Percentiles rank a stretch among this genome's conserved stretches.
phyloP scores from a whole-genome alignment of 2,329 filamentous ascomycete genomes.

The Cladosporium halotolerans region DNA sequence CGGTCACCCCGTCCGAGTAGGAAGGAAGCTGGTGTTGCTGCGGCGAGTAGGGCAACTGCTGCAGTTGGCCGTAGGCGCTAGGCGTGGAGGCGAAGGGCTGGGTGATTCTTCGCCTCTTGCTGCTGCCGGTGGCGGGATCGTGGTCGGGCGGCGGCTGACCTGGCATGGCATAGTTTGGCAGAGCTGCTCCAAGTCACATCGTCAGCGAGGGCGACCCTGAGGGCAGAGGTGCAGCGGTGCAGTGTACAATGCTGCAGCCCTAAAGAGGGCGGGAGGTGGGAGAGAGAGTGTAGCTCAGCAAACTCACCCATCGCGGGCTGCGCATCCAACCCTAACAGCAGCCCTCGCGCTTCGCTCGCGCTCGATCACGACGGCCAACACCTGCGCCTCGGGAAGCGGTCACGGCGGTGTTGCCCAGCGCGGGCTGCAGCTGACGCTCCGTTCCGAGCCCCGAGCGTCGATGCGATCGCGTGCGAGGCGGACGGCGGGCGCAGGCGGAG shows the following conservation, averaged over 20 bases:
- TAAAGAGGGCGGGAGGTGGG: background rate
- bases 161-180: slow-evolving; percentile 6
- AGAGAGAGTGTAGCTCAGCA: background rate
- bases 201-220: background rate
- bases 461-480: too few species aligned
- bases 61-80: background rate
- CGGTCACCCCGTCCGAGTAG: background rate
- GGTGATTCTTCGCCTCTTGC: slow-evolving; percentile 6
- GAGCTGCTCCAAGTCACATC: slow-evolving; percentile 6
- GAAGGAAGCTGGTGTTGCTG: background rate
- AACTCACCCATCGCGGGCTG: background rate
- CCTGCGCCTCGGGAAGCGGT: background rate
- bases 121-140: background rate
- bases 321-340: background rate
- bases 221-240: background rate
- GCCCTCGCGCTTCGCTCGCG: background rate
- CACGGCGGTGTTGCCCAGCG: background rate
- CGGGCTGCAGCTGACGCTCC: background rate
- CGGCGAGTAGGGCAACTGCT: background rate
- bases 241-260: background rate
- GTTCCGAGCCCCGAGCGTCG: background rate
- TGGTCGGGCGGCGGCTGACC: background rate
- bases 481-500: too few species aligned
- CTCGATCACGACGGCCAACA: background rate
- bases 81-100: slow-evolving; percentile 3